These are phyloP conservation scores for Tylopilus rubrobrunneus DNA, from an alignment of 768 basidiomycete genomes.

Conservation along the genomic window DNA sequence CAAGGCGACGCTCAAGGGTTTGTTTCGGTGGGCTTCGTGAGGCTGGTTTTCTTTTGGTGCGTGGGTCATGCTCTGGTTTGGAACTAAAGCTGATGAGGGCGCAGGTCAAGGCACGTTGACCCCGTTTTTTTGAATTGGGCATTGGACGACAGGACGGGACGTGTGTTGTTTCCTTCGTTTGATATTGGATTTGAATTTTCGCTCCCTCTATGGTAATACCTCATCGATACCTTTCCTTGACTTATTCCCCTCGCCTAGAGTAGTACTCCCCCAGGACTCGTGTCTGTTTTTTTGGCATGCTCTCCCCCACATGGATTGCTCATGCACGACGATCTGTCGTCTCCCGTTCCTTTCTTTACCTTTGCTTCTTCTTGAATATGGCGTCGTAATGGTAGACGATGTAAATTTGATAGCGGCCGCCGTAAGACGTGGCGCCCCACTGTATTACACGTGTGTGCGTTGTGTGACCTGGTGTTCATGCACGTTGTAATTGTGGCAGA, in stretches of 20 bases:
- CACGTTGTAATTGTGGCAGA: no score
- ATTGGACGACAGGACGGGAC: no score
- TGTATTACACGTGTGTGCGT: no score
- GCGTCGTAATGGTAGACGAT: neutral
- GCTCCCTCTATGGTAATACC: neutral
- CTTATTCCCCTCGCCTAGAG: neutral
- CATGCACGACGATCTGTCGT: neutral
- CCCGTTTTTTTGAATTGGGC: neutral
- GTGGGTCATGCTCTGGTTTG: neutral
- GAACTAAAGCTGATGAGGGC: neutral
- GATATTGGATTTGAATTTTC: no score
- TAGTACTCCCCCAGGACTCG: neutral
- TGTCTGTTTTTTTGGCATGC: neutral
- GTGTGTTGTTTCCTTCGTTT: neutral
- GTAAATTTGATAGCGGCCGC: neutral
- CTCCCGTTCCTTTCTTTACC: neutral
- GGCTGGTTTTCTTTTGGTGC: neutral
- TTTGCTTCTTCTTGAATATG: neutral
- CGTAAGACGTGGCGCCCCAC: neutral
- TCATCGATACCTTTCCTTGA: constrained; percentile 4
- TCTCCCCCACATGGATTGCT: neutral
- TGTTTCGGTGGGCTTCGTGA: constrained; percentile 14
- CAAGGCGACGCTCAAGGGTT: constrained; percentile 16
- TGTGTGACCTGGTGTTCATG: no score
- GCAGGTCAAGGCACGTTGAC: neutral